phyloP scores from a whole-genome alignment of 2,329 filamentous ascomycete genomes.

The Aspergillus hortae region DNA sequence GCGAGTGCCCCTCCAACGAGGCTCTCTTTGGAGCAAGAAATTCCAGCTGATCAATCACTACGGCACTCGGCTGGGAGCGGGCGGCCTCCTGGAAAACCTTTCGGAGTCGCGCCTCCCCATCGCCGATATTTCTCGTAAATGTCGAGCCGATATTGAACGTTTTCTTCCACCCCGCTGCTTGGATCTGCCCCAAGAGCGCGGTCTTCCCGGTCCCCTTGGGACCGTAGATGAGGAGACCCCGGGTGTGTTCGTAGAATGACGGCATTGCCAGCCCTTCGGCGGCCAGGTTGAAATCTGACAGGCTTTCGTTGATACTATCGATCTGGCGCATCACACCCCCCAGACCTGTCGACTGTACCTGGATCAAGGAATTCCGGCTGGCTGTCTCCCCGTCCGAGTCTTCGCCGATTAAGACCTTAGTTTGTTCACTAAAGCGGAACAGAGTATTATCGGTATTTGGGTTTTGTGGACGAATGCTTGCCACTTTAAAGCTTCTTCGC shows the following conservation, averaged over 20 bases:
- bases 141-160: conserved; percentile 51
- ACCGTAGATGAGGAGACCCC: conserved; percentile 72
- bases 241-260: conserved; percentile 42
- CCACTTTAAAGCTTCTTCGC: conserved; percentile 60
- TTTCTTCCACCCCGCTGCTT: conserved; percentile 65
- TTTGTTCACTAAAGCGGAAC: conserved; percentile 32
- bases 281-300: conserved; percentile 52
- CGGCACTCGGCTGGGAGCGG: conserved; percentile 67
- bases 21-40: conserved; percentile 60
- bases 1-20: conserved; percentile 41
- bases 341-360: conserved; percentile 50
- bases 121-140: conserved; percentile 34
- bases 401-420: conserved; percentile 31
- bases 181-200: conserved; percentile 65
- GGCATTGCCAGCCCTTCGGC: conserved; percentile 33
- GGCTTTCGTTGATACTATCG: conserved; percentile 62
- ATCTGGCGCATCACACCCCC: conserved; percentile 67
- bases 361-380: conserved; percentile 12
- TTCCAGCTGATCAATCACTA: conserved; percentile 77
- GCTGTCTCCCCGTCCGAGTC: conserved; percentile 15
- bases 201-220: conserved; percentile 83
- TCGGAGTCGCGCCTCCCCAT: conserved; percentile 55
- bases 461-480: conserved; percentile 51
- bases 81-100: conserved; percentile 68
- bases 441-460: conserved; percentile 35